Evolutionary conservation across 192 early-diverging fungal species (phyloP), one percentile per base, ranked within the genome.

Genomic region (Coemansia aciculifera): DNA sequence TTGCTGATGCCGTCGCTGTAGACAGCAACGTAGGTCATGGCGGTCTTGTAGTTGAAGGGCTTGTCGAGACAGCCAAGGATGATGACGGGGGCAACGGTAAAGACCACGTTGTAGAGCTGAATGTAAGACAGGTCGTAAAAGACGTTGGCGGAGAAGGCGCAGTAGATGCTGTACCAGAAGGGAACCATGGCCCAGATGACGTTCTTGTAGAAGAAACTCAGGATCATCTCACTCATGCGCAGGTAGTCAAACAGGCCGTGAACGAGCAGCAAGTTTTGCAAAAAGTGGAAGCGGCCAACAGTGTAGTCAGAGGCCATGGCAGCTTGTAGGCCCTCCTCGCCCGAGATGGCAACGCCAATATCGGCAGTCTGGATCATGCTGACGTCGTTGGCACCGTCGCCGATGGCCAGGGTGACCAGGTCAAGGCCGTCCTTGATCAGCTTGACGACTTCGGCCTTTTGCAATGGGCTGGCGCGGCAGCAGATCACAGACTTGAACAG

Each of bases 341-440:
- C 96, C 12, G 90, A 89, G 63, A 98, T 97, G 23, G 95, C 96
- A 36, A 98, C 80, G 46, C 96, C 96, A 23, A 98, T 87, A 76
- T 98, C 90, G 36, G 96, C 95, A 40, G 93, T 94, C 80, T 99
- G 97, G 67, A 99, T 99, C 97, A 99, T 99, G 38, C 88, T 88
- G 11, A 99, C 95, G 72, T 99, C 97, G 75, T 99, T 99, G 19
- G 95, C 97, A 27, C 95, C 92, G 84, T 99, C 97, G 34, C 97
- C 97, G 49, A 99, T 95, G 7, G 95, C 91, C 57, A 99, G 66
- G 17, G 92, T 93, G 87, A 97, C 89, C 10, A 90, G 89, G 49
- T 92, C 89, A 24, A 94, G 83, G 15, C 90, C 87, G 15, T 87
- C 77, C 69, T 95, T 94, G 49, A 97, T 94, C 68, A 97, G 74